Conservation (phyloP, 1,284 basidiomycete genomes). For the Austroboletus niveus region DNA sequence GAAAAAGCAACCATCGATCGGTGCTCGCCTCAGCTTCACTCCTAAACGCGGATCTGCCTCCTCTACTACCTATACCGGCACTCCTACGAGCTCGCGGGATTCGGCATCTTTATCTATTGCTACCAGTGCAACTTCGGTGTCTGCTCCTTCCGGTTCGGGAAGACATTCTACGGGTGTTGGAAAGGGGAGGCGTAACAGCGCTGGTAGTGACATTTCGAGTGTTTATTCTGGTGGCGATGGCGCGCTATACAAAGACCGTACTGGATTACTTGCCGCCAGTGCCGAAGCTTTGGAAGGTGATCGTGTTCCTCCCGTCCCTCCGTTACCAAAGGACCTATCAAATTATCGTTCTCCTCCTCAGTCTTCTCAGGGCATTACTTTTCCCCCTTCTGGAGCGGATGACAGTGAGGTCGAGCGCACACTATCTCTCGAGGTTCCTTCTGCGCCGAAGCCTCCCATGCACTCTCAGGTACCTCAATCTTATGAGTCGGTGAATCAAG, state of each 20-base stretch:
- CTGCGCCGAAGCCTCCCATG: conserved; percentile 35
- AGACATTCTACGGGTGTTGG: conserved; percentile 56
- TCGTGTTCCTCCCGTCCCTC: conserved; percentile 91
- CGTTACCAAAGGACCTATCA: conserved; percentile 88
- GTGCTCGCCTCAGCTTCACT: conserved; percentile 67
- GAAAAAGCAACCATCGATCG: conserved; percentile 56
- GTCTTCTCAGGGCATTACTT: conserved; percentile 49
- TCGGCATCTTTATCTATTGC: conserved; percentile 74
- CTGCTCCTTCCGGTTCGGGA: conserved; percentile 63
- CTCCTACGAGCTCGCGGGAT: conserved; percentile 78
- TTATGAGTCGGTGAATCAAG: conserved; percentile 24
- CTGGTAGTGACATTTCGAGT: conserved; percentile 82
- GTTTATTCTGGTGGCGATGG: conserved; percentile 61
- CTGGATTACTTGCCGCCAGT: conserved; percentile 50
- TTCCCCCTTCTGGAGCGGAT: conserved; percentile 43
- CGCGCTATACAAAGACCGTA: conserved; percentile 62
- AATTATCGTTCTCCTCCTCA: conserved; percentile 69
- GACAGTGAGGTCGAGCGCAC: conserved; percentile 42
- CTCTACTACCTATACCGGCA: conserved; percentile 80
- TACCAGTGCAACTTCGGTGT: conserved; percentile 76
- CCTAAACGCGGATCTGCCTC: conserved; percentile 86
- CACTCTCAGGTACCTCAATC: conserved; percentile 17
- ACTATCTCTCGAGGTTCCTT: conserved; percentile 54
- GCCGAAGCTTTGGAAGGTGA: conserved; percentile 60
- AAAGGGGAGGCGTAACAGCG: conserved; percentile 71